A percentile compares a stretch with the other conserved stretches of the same genome.
Evolutionary conservation across 352 stramenopile species (phyloP).

Genomic region (Detonula confervacea): DNA sequence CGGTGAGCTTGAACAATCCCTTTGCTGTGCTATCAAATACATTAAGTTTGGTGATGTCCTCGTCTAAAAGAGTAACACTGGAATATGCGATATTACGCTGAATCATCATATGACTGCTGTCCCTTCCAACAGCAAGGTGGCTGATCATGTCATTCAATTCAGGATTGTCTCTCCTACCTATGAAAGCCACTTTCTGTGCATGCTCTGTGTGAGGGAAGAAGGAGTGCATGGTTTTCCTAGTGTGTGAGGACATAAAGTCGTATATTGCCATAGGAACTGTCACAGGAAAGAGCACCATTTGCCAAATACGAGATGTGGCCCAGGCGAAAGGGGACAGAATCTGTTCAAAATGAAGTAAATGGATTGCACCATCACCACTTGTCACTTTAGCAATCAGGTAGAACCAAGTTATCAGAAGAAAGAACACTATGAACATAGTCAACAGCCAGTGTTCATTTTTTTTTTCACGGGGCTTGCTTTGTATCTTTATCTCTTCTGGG

Average conservation of each 20-base stretch:
- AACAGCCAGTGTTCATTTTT: conserved; percentile 1
- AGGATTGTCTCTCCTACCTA: neutral
- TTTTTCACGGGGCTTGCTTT: neutral
- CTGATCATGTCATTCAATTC: neutral
- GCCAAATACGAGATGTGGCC: neutral
- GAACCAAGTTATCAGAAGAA: conserved; percentile 18
- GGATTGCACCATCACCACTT: neutral
- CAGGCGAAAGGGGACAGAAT: conserved; percentile 6
- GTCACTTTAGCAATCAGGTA: conserved; percentile 6
- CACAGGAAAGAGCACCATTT: conserved; percentile 6
- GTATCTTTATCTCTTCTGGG: neutral
- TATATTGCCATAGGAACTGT: neutral
- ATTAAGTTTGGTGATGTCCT: conserved; percentile 12
- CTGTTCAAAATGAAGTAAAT: neutral
- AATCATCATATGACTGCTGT: neutral
- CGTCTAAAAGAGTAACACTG: neutral
- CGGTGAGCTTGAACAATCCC: conserved; percentile 13
- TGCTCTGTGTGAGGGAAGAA: neutral
- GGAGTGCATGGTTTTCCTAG: neutral
- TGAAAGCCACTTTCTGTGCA: neutral
- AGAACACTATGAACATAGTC: conserved; percentile 2
- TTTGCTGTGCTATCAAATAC: conserved; percentile 15
- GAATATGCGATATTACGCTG: neutral
- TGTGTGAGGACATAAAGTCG: neutral
- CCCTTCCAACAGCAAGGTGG: conserved; percentile 4